Evolutionary conservation across 192 early-diverging fungal genomes (phyloP), one percentile per base, ranked within the genome.

Genomic region (Entomortierella beljakovae): DNA sequence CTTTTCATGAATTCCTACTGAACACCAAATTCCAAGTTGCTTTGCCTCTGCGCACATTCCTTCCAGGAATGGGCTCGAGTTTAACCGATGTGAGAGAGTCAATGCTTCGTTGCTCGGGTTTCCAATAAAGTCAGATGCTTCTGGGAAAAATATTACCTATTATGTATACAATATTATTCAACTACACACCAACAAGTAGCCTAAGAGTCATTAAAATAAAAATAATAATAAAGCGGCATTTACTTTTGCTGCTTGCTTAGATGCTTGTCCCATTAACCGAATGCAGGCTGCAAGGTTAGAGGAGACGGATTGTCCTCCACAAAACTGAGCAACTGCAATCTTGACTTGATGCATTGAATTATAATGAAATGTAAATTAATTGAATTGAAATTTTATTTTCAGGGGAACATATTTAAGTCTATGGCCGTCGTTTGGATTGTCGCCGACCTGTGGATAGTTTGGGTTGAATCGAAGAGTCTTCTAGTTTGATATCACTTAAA

Each of bases 101-200:
- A 83, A 40, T 10, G 86, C 75, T 51, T 90, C 83, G 40, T 83
- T 76, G 28, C 72, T 84, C 38, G 71, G 79, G 26, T 85, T 84
- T 15, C 91, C 86, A 34, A 95, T 91, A 67, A 92, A 96, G 81
- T 96, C 94, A 31, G 90, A 92, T 33, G 93, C 89, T 61, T 96
- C 94, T 1, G 94, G 94, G 23, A 96, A 76, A 81, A 95, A 95
- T 29, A 95, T 69, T 82, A 92, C 89, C 87, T 90, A 61, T 23
- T 11, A 46, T 20, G 11, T 15, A 46, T 46, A 2, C 20, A 11
- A 20, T 46, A 2, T 15, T 46, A n/a, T n/a, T n/a, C n/a, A n/a
- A n/a, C n/a, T n/a, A n/a, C n/a, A n/a, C n/a, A n/a, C n/a, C n/a
- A n/a, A n/a, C n/a, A n/a, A n/a, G n/a, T n/a, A n/a, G 43, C 43